Evolutionary conservation across 129 eudicot species (phyloP).

Genomic region (Helichrysum umbraculigerum): DNA sequence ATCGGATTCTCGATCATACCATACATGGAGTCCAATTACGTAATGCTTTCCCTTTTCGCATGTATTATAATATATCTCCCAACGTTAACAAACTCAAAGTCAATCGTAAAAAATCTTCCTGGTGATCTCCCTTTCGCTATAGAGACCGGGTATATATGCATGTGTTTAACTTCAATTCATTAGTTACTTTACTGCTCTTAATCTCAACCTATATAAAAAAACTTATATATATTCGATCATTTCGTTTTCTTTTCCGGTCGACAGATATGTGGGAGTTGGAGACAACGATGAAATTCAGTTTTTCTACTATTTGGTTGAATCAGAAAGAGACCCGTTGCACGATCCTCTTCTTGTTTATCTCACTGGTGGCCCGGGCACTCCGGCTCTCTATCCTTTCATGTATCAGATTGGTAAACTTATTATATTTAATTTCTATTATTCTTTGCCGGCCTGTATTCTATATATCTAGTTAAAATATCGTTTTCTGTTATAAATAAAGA

Average conservation of each 20-base stretch:
- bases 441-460: too few species aligned
- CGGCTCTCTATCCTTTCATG: not conserved
- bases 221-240: not conserved
- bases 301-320: not conserved
- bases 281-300: not conserved
- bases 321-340: not conserved
- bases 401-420: not conserved
- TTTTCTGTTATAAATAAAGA: too few species aligned
- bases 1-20: not conserved
- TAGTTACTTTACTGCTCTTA: not conserved
- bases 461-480: too few species aligned
- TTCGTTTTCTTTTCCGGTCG: not conserved
- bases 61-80: not conserved
- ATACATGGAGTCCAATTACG: not conserved
- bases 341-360: constrained; percentile 1
- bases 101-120: not conserved
- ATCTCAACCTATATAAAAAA: not conserved
- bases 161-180: too few species aligned
- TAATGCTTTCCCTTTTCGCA: not conserved
- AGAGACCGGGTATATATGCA: not conserved
- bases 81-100: not conserved
- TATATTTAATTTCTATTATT: not conserved
- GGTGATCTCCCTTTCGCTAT: not conserved
- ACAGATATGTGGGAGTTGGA: constrained; percentile 1
- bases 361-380: not conserved